These are phyloP conservation scores for Fusarium caatingaense DNA, from an alignment of 2,329 filamentous ascomycete species.

Conservation along the genomic window DNA sequence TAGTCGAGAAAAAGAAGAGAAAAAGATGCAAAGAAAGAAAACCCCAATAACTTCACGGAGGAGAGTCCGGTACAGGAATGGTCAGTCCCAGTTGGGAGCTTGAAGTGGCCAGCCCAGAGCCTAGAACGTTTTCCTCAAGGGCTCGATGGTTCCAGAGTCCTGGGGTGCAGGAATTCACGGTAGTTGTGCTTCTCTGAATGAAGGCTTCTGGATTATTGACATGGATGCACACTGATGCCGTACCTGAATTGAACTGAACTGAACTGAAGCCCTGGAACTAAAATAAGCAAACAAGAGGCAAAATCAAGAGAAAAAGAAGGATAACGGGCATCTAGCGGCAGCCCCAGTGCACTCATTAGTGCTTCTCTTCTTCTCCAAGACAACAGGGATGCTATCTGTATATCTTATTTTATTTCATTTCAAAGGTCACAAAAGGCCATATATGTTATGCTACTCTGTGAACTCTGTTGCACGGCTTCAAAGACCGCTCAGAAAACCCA, in stretches of 20 bases:
- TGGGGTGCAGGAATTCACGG: conserved; percentile 14
- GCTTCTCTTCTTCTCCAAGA: conserved; percentile 3
- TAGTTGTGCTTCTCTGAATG: neutral
- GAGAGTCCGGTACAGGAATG: conserved; percentile 17
- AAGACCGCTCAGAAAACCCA: neutral
- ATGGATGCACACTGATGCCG: neutral
- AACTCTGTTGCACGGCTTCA: neutral
- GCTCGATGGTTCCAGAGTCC: conserved; percentile 23
- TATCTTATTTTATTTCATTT: neutral
- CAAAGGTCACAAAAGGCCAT: neutral
- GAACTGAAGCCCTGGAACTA: neutral
- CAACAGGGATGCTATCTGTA: neutral
- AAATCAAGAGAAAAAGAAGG: conserved; percentile 1
- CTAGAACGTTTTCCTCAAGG: conserved; percentile 29
- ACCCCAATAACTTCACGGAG: conserved; percentile 1
- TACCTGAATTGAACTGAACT: neutral
- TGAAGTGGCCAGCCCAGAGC: conserved; percentile 18
- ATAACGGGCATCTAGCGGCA: neutral
- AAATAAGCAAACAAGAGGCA: neutral
- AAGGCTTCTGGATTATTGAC: neutral
- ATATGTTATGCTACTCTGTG: neutral
- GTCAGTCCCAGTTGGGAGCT: conserved; percentile 8
- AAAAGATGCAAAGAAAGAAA: neutral
- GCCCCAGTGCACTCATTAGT: conserved; percentile 19
- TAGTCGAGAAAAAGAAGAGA: neutral